Conservation (phyloP, 441 rosid genomes). For the Gossypium davidsonii region DNA sequence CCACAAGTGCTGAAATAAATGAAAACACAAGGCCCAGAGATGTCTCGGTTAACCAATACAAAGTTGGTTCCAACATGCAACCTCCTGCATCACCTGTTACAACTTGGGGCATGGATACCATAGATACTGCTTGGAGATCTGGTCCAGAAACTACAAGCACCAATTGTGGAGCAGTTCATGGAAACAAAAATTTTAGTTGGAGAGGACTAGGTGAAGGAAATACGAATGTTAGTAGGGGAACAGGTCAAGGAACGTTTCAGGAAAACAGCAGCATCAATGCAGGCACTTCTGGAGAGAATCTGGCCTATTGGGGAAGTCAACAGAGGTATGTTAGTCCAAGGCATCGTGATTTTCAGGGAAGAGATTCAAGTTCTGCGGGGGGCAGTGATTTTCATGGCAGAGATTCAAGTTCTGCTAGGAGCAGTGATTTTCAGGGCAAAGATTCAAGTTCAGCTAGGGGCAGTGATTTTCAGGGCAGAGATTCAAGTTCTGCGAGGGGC, state of each 20-base stretch:
- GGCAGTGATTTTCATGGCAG: too few relatives aligned
- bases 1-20: slow-evolving; percentile 40
- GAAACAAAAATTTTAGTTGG: slow-evolving; percentile 23
- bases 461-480: slow-evolving; percentile 32
- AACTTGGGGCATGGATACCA: slow-evolving; percentile 33
- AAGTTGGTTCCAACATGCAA: slow-evolving; percentile 39
- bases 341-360: slow-evolving; percentile 33
- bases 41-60: slow-evolving; percentile 44
- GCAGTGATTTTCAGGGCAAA: too few relatives aligned
- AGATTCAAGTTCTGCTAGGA: too few relatives aligned
- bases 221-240: slow-evolving; percentile 24
- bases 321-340: slow-evolving; percentile 34
- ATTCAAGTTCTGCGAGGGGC: slow-evolving; percentile 23
- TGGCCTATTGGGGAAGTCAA: slow-evolving; percentile 40
- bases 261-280: slow-evolving; percentile 24
- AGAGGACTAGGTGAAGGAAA: slow-evolving; percentile 28
- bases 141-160: slow-evolving; percentile 24
- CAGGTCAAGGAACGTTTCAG: slow-evolving; percentile 22
- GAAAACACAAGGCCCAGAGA: slow-evolving; percentile 35
- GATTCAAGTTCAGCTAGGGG: slow-evolving; percentile 23
- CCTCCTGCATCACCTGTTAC: slow-evolving; percentile 36
- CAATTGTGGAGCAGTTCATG: slow-evolving; percentile 30
- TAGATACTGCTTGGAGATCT: slow-evolving; percentile 28
- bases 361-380: slow-evolving; percentile 29
- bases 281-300: slow-evolving; percentile 24